phyloP scores from a whole-genome alignment of 2,329 filamentous ascomycete genomes.

The Claviceps pazoutovae region DNA sequence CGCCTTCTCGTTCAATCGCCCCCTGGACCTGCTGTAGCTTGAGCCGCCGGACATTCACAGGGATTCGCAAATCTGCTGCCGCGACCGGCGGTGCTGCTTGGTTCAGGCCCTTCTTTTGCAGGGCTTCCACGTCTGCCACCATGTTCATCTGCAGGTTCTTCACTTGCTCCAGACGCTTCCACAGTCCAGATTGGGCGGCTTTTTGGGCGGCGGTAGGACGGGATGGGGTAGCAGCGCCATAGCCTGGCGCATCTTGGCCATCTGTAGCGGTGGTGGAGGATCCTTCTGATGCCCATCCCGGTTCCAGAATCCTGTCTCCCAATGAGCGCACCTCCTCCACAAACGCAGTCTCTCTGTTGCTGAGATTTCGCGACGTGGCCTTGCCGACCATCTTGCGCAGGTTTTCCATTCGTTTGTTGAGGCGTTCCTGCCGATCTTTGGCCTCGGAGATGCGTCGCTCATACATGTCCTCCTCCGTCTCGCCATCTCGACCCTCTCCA shows the following conservation, averaged over 20 bases:
- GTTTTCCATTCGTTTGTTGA: constrained; percentile 45
- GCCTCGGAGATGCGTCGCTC: constrained; percentile 43
- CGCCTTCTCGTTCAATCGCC: constrained; percentile 51
- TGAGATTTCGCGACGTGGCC: constrained; percentile 27
- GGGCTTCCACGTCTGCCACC: constrained; percentile 32
- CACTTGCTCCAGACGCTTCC: constrained; percentile 15
- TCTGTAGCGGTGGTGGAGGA: not conserved
- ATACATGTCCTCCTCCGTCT: constrained; percentile 41
- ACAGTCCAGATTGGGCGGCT: constrained; percentile 2
- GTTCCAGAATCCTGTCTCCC: constrained; percentile 33
- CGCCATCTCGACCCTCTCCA: constrained; percentile 31
- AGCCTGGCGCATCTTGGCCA: not conserved
- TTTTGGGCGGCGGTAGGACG: not conserved
- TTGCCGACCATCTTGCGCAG: constrained; percentile 33
- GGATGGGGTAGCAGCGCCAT: too few relatives aligned
- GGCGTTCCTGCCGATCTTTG: constrained; percentile 39
- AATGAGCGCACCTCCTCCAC: constrained; percentile 37
- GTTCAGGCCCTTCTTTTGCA: constrained; percentile 21
- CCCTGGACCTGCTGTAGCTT: constrained; percentile 51
- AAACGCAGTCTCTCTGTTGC: constrained; percentile 31
- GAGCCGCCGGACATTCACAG: constrained; percentile 44
- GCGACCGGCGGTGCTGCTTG: constrained; percentile 16
- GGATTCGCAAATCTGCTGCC: constrained; percentile 36
- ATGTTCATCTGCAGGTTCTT: constrained; percentile 36
- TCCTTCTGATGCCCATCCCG: constrained; percentile 9